Evolutionary conservation across 1,139 yeast species (phyloP).

Genomic region (Kodamaea arcana): DNA sequence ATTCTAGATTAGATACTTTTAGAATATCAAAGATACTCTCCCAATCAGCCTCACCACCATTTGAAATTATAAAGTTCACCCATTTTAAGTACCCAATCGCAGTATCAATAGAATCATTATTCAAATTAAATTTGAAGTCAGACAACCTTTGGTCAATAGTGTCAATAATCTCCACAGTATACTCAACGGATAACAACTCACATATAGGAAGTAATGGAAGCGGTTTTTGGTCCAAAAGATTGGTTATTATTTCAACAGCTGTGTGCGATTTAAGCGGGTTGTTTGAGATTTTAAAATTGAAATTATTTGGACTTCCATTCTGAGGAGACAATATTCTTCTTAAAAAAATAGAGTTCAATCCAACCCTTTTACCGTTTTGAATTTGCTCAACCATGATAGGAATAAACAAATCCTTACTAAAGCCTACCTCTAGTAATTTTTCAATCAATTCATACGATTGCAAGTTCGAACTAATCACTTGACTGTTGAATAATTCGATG

Average conservation of each 20-base stretch:
- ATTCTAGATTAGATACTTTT: constrained; percentile 11
- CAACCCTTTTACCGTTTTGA: constrained; percentile 27
- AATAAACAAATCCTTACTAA: constrained; percentile 23
- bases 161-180: constrained; percentile 1
- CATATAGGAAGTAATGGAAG: constrained; percentile 19
- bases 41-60: constrained; percentile 12
- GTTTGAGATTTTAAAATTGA: not conserved
- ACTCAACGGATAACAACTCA: constrained; percentile 13
- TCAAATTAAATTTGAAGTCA: constrained; percentile 24
- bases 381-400: constrained; percentile 23
- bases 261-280: not conserved
- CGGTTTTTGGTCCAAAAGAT: not conserved
- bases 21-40: constrained; percentile 16
- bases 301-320: not conserved
- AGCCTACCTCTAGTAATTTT: constrained; percentile 26
- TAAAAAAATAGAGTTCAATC: constrained; percentile 16
- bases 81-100: constrained; percentile 32
- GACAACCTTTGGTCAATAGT: constrained; percentile 2
- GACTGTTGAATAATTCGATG: constrained; percentile 46
- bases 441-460: constrained; percentile 22
- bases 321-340: constrained; percentile 1
- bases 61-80: constrained; percentile 10
- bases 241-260: not conserved
- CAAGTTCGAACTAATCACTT: constrained; percentile 14
- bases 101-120: constrained; percentile 23